Conservation (phyloP, 2,329 filamentous ascomycete species). For the Stagonosporopsis vannaccii region DNA sequence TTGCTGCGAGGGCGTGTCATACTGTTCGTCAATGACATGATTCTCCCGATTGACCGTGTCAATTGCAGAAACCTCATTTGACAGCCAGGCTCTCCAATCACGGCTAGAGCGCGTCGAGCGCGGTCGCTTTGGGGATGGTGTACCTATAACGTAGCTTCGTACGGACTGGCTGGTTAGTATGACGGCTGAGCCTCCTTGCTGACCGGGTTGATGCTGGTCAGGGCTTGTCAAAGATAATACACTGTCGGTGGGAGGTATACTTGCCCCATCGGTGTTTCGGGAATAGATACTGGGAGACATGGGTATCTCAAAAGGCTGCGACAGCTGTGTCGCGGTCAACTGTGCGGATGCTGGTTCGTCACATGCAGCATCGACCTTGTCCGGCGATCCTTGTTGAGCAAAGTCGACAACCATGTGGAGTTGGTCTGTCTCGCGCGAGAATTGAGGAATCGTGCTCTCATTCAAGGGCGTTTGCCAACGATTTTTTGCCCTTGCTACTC, state of each 20-base stretch:
- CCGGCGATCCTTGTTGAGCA: not conserved
- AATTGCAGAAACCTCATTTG: slow-evolving; percentile 53
- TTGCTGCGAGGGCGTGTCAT: slow-evolving; percentile 17
- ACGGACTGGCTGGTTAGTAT: slow-evolving; percentile 55
- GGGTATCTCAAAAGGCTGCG: slow-evolving; percentile 30
- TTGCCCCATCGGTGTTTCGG: slow-evolving; percentile 50
- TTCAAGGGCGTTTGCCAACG: slow-evolving; percentile 54
- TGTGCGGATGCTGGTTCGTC: slow-evolving; percentile 5
- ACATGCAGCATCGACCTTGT: not conserved
- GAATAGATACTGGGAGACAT: slow-evolving; percentile 59
- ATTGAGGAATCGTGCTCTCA: slow-evolving; percentile 37
- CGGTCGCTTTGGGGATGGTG: slow-evolving; percentile 33
- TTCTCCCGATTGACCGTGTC: slow-evolving; percentile 37
- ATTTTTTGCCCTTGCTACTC: slow-evolving; percentile 49
- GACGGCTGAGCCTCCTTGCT: slow-evolving; percentile 48
- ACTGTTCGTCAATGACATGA: slow-evolving; percentile 37
- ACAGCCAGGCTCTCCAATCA: slow-evolving; percentile 58
- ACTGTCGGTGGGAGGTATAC: slow-evolving; percentile 45
- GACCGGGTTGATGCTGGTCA: slow-evolving; percentile 9
- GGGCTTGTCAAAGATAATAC: slow-evolving; percentile 35
- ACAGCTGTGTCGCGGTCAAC: slow-evolving; percentile 15
- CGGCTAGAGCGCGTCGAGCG: slow-evolving; percentile 45
- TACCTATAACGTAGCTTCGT: slow-evolving; percentile 51
- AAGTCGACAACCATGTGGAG: slow-evolving; percentile 25
- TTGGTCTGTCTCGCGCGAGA: slow-evolving; percentile 39